Percentiles rank a stretch among this genome's conserved stretches.
Evolutionary conservation across 2,329 filamentous ascomycete genomes (phyloP).

Genomic region (Leptographium wingfieldii): DNA sequence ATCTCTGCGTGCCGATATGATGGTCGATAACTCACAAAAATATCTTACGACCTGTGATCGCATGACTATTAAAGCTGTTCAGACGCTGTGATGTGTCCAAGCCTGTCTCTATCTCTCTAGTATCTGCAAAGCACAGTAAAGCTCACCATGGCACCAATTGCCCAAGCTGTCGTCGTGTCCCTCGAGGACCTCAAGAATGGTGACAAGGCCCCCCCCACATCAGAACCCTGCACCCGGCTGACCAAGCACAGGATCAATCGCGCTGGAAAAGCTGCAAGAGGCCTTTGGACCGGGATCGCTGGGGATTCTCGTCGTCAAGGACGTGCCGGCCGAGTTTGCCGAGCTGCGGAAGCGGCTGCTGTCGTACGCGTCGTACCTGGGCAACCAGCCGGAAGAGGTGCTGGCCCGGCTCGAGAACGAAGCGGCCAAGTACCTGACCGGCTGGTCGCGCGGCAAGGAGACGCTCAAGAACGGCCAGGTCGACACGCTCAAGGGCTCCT

Average conservation of each 20-base stretch:
- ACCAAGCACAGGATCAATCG: slow-evolving; percentile 43
- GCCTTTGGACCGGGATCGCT: slow-evolving; percentile 87
- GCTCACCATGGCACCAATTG: slow-evolving; percentile 8
- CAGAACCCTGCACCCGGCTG: not conserved
- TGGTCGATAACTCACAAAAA: too few species aligned
- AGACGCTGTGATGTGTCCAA: not conserved
- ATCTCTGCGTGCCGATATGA: too few species aligned
- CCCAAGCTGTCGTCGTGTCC: slow-evolving; percentile 12
- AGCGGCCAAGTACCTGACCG: slow-evolving; percentile 51
- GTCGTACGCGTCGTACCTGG: slow-evolving; percentile 81
- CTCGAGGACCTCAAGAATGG: slow-evolving; percentile 11
- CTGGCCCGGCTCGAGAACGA: slow-evolving; percentile 50
- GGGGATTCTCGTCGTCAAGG: slow-evolving; percentile 87
- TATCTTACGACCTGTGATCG: too few species aligned
- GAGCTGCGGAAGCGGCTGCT: slow-evolving; percentile 62
- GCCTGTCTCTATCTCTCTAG: not conserved
- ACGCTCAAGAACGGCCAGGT: slow-evolving; percentile 65
- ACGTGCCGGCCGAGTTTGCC: slow-evolving; percentile 60
- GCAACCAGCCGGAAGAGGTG: slow-evolving; percentile 59
- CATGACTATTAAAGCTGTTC: too few species aligned
- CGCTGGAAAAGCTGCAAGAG: slow-evolving; percentile 55
- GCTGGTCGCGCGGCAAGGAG: slow-evolving; percentile 75
- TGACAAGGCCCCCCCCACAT: not conserved
- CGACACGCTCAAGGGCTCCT: slow-evolving; percentile 72
- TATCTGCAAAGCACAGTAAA: too few species aligned